These are phyloP conservation scores for Aureobasidium melanogenum DNA, from an alignment of 2,329 filamentous ascomycete genomes.

Conservation along the genomic window DNA sequence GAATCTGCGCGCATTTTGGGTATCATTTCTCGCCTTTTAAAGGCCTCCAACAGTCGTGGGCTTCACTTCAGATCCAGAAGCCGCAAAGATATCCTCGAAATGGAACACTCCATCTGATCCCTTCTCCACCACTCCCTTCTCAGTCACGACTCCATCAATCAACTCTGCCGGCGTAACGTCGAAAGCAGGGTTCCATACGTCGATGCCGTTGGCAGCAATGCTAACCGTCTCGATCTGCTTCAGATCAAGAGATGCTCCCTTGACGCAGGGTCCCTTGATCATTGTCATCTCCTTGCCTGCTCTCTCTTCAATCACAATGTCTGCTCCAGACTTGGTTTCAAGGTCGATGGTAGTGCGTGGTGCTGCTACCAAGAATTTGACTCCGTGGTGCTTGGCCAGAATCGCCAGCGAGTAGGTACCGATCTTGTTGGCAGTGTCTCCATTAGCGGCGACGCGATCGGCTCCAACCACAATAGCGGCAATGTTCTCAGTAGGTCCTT, in stretches of 20 bases:
- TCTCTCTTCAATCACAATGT: constrained; percentile 87
- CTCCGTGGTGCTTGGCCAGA: constrained; percentile 75
- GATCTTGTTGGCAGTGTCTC: constrained; percentile 97
- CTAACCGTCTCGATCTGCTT: constrained; percentile 61
- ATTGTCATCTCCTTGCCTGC: constrained; percentile 73
- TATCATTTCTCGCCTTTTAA: constrained; percentile 14
- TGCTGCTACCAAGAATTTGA: constrained; percentile 92
- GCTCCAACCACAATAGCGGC: constrained; percentile 87
- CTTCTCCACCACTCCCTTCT: constrained; percentile 80
- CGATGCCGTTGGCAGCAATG: constrained; percentile 66
- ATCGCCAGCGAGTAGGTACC: constrained; percentile 90
- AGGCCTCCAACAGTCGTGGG: constrained; percentile 23
- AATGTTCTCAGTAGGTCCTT: constrained; percentile 52
- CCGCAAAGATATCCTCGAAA: constrained; percentile 36
- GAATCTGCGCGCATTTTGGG: background rate
- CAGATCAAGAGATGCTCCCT: constrained; percentile 52
- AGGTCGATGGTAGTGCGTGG: constrained; percentile 92
- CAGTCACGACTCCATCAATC: constrained; percentile 91
- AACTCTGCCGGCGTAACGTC: constrained; percentile 84
- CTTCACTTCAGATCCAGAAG: constrained; percentile 18
- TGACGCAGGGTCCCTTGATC: constrained; percentile 64
- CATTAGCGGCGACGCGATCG: constrained; percentile 90
- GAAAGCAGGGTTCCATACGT: constrained; percentile 95
- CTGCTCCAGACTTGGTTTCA: constrained; percentile 62
- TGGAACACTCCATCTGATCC: constrained; percentile 60